phyloP scores from a whole-genome alignment of 202 grass and related monocot species.

The Zizania palustris region DNA sequence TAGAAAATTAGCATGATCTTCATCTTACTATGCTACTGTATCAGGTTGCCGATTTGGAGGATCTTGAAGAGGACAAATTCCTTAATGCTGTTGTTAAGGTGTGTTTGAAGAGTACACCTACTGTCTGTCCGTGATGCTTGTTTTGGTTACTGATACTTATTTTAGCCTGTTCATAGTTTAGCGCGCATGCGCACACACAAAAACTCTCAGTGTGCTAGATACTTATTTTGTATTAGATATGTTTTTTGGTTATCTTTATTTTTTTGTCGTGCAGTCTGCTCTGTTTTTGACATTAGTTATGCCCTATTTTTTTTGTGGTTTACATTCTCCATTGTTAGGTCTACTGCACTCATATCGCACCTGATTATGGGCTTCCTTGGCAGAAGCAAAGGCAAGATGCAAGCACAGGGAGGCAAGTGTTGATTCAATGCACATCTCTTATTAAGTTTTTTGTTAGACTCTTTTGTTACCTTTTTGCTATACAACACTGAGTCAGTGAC shows the following conservation, averaged over 20 bases:
- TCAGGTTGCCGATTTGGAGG: slow-evolving; percentile 65
- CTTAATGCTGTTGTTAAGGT: slow-evolving; percentile 98
- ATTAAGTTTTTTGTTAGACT: background rate
- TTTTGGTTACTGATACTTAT: background rate
- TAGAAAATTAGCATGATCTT: slow-evolving; percentile 17
- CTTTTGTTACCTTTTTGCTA: slow-evolving; percentile 8
- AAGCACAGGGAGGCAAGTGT: slow-evolving; percentile 81
- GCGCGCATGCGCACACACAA: too few relatives aligned
- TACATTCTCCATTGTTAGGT: slow-evolving; percentile 60
- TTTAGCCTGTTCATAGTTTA: slow-evolving; percentile 15
- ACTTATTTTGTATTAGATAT: slow-evolving; percentile 6
- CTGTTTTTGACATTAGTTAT: slow-evolving; percentile 34
- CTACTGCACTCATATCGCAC: slow-evolving; percentile 85
- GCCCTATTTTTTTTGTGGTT: slow-evolving; percentile 14
- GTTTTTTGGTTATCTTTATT: slow-evolving; percentile 18
- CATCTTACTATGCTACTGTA: slow-evolving; percentile 39
- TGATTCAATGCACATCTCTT: slow-evolving; percentile 20
- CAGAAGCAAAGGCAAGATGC: slow-evolving; percentile 90
- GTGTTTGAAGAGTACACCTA: slow-evolving; percentile 18
- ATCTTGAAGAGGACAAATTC: slow-evolving; percentile 75
- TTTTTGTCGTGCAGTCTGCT: background rate
- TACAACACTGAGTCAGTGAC: background rate
- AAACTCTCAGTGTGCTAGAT: background rate
- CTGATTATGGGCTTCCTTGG: slow-evolving; percentile 96
- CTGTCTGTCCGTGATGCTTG: slow-evolving; percentile 23